Conservation (phyloP, 2,329 filamentous ascomycete species). For the Ilyonectria sp. region DNA sequence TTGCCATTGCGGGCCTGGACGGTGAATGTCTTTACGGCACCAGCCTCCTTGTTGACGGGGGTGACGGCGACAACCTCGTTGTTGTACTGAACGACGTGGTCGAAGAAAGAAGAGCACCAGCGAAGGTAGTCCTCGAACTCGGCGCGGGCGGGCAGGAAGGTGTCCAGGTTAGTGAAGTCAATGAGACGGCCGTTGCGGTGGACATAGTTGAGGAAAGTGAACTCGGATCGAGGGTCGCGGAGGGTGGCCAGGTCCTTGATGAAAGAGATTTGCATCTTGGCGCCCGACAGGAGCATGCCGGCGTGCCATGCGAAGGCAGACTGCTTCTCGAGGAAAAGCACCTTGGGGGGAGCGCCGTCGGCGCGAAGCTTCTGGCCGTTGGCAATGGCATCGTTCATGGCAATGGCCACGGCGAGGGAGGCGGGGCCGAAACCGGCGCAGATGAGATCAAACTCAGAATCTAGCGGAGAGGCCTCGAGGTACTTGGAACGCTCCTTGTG, state of each 20-base stretch:
- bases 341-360: conserved; percentile 71
- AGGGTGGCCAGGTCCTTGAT: conserved; percentile 95
- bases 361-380: conserved; percentile 60
- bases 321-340: conserved; percentile 92
- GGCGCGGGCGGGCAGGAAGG: conserved; percentile 86
- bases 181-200: conserved; percentile 85
- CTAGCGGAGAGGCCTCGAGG: conserved; percentile 53
- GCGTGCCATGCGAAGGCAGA: conserved; percentile 90
- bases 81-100: conserved; percentile 79
- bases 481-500: conserved; percentile 45
- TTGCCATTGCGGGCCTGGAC: conserved; percentile 76
- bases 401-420: conserved; percentile 89
- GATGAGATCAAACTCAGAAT: conserved; percentile 85
- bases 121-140: conserved; percentile 97
- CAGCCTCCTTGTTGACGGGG: conserved; percentile 67
- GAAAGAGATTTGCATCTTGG: conserved; percentile 98
- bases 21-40: conserved; percentile 74
- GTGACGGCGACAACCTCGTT: conserved; percentile 82
- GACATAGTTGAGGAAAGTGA: conserved; percentile 97
- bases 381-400: conserved; percentile 85
- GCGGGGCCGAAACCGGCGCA: conserved; percentile 96
- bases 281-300: conserved; percentile 93
- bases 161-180: conserved; percentile 91
- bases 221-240: conserved; percentile 88
- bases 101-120: conserved; percentile 90